Evolutionary conservation across 2,329 filamentous ascomycete species (phyloP), one percentile per base, ranked within the genome.

Genomic region (Clonostachys rhizophaga): DNA sequence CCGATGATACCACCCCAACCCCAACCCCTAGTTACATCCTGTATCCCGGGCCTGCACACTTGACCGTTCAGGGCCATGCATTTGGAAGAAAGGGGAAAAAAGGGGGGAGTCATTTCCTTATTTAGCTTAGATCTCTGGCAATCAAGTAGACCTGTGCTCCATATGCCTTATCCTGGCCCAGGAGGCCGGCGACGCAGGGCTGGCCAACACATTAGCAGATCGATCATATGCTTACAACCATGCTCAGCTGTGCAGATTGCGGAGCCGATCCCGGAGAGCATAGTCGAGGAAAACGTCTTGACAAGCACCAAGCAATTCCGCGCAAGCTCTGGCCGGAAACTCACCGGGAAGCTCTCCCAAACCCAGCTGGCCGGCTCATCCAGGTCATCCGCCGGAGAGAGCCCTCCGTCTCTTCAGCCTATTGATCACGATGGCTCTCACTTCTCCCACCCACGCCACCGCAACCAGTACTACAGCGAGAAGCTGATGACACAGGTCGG

Each of bases 401-500:
- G 44, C 14, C 63, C 63, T 10, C 54, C 62, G 7, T 49, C 55
- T 18, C 43, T 56, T 42, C 58, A 58, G 4, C 52, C 57, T 6
- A 52, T 52, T 7, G 63, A 68, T 14, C 64, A 67, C 9, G 42
- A 48, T 24, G 44, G 45, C 41, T 14, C 42, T n/a, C 24, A 42
- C 34, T 39, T 46, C 36, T n/a, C 54, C 6, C 20, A 50, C 9
- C 56, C 55, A 14, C 51, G 53, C 24, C 49, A 54, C 34, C 61
- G 63, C 10, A 58, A 64, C 11, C 62, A 64, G 46, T 68, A 72
- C 47, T 64, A 71, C 44, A 72, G 72, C 45, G 72, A 83, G 54
- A 79, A 75, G 52, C 66, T 95, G 8, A 68, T 94, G 30, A 76
- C 83, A 17, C 89, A 95, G 60, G 83, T 96, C 13, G 77, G 81